phyloP scores from a whole-genome alignment of 1,139 yeast species.

The Wickerhamiella infanticola region DNA sequence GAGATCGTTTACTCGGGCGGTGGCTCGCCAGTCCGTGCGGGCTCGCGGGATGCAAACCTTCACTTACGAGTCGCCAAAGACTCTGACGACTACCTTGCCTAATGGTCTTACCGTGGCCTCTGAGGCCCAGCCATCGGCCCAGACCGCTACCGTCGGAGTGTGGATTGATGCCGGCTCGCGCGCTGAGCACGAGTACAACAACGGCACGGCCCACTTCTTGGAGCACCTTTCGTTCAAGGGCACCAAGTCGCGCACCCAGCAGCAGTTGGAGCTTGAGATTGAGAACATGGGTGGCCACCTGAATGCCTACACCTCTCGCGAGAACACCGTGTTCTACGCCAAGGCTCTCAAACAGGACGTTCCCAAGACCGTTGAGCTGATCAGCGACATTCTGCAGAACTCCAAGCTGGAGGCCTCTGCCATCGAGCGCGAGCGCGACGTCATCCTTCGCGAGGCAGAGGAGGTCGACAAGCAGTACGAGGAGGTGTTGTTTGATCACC shows the following conservation, averaged over 20 bases:
- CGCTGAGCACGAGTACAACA: conserved; percentile 69
- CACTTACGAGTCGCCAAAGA: conserved; percentile 28
- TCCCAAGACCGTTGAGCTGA: conserved; percentile 71
- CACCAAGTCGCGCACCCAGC: conserved; percentile 67
- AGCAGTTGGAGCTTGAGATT: conserved; percentile 75
- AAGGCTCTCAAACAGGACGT: conserved; percentile 71
- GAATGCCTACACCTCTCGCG: conserved; percentile 94
- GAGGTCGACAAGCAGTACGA: conserved; percentile 97
- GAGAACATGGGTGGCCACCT: conserved; percentile 94
- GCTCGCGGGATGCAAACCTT: conserved; percentile 17
- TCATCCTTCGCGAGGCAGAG: conserved; percentile 87
- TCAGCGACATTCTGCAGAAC: conserved; percentile 77
- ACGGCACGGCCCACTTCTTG: conserved; percentile 94
- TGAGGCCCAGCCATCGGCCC: conserved; percentile 71
- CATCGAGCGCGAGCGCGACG: conserved; percentile 90
- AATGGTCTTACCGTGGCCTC: conserved; percentile 93
- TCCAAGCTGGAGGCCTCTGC: conserved; percentile 72
- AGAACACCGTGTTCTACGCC: conserved; percentile 92
- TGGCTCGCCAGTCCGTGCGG: conserved; percentile 8
- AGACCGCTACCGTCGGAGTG: conserved; percentile 94
- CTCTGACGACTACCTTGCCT: conserved; percentile 46
- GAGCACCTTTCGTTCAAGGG: conserved; percentile 97
- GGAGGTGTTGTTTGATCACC: conserved; percentile 93
- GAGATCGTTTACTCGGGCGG: conserved; percentile 6
- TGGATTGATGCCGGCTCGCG: conserved; percentile 98